These are phyloP conservation scores for Anthracocystis panici-leucophaei DNA, from an alignment of 1,284 basidiomycete species.

Conservation along the genomic window DNA sequence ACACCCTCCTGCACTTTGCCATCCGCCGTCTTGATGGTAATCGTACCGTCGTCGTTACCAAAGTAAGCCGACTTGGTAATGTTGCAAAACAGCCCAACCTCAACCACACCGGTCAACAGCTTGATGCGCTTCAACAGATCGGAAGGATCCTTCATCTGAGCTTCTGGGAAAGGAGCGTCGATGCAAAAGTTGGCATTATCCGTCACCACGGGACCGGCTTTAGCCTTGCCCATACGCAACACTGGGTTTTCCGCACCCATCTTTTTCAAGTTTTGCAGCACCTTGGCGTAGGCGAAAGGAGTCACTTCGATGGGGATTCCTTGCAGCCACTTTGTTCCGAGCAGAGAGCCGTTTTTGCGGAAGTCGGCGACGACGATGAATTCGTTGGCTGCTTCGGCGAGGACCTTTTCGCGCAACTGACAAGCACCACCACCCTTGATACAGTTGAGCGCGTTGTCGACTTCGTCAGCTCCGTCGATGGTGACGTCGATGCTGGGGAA, in stretches of 20 bases:
- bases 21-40: constrained; percentile 58
- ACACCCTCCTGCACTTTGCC: constrained; percentile 56
- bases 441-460: constrained; percentile 87
- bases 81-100: constrained; percentile 91
- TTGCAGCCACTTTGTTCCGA: constrained; percentile 85
- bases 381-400: constrained; percentile 86
- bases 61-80: constrained; percentile 98
- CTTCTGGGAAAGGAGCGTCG: constrained; percentile 63
- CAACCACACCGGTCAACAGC: constrained; percentile 85
- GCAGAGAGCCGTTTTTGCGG: constrained; percentile 80
- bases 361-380: constrained; percentile 96
- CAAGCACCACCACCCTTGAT: constrained; percentile 99
- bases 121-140: constrained; percentile 63
- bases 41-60: constrained; percentile 76
- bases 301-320: constrained; percentile 96
- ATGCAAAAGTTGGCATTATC: constrained; percentile 77
- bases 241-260: constrained; percentile 61
- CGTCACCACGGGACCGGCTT: constrained; percentile 92
- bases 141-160: constrained; percentile 61
- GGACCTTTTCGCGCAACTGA: constrained; percentile 94
- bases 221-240: constrained; percentile 71
- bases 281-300: constrained; percentile 92
- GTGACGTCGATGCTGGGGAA: constrained; percentile 90
- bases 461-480: constrained; percentile 96
- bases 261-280: constrained; percentile 59